A percentile compares a stretch with the other conserved stretches of the same genome.
Evolutionary conservation across 2,329 filamentous ascomycete genomes (phyloP).

Genomic region (Fusarium continuum): DNA sequence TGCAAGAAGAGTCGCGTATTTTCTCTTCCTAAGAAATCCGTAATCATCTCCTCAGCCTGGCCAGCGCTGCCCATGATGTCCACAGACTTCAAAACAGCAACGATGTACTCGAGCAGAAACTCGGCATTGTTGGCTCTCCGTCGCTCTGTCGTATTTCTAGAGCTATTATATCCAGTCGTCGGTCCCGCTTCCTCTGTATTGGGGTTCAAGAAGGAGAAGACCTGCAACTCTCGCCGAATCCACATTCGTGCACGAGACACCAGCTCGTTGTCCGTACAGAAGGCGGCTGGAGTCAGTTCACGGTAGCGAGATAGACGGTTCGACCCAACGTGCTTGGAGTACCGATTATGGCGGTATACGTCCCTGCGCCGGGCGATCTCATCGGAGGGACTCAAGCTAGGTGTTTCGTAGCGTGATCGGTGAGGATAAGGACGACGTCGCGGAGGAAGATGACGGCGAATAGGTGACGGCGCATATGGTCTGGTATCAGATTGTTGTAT

Average conservation of each 20-base stretch:
- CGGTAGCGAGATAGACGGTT: slow-evolving; percentile 81
- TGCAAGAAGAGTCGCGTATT: slow-evolving; percentile 82
- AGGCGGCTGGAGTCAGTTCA: slow-evolving; percentile 73
- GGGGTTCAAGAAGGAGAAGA: slow-evolving; percentile 76
- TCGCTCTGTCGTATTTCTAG: slow-evolving; percentile 30
- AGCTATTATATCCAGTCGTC: background rate
- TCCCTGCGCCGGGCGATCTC: slow-evolving; percentile 65
- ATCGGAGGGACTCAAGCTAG: slow-evolving; percentile 10
- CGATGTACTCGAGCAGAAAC: slow-evolving; percentile 85
- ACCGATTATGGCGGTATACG: slow-evolving; percentile 77
- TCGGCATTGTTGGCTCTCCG: slow-evolving; percentile 74
- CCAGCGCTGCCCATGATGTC: slow-evolving; percentile 83
- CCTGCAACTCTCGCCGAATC: slow-evolving; percentile 83
- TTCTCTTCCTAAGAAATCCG: slow-evolving; percentile 79
- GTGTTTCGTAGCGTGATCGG: slow-evolving; percentile 8
- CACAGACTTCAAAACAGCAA: slow-evolving; percentile 83
- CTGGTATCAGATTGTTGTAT: background rate
- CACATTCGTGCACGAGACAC: slow-evolving; percentile 81
- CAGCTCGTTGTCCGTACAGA: slow-evolving; percentile 71
- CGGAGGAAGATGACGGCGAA: background rate
- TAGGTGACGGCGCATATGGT: slow-evolving; percentile 1
- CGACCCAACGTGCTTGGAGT: slow-evolving; percentile 82
- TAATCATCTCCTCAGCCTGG: slow-evolving; percentile 80
- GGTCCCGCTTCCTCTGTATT: slow-evolving; percentile 35
- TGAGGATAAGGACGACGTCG: slow-evolving; percentile 13